Base-by-base conservation (phyloP, 2,329 filamentous ascomycete genomes). In the Alternaria angustiovoidea region DNA sequence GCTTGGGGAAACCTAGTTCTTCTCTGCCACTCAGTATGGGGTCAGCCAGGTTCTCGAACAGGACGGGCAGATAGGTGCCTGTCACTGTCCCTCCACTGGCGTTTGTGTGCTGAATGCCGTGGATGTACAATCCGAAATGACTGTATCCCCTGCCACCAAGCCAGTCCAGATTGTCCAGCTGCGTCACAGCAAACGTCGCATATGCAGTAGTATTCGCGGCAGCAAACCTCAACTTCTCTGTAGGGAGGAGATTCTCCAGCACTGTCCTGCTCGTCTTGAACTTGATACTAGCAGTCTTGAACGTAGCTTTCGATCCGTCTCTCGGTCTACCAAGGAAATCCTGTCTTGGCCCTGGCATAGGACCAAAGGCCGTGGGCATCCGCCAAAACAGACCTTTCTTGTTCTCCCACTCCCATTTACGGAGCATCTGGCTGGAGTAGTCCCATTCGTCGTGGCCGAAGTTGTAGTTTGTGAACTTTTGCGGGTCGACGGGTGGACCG, bases 1-100 rank as follows among this genome's bases (percentile, higher is more conserved):
- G 63, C 74, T 88, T 89, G 0, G 86, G 86, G 82, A 88, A 86
- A 0, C 87, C 87, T 0, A 89, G 78, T 64, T 89, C 87, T 47
- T 89, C 87, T 1, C 86, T 78, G 0, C 86, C 87, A 4, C 83
- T 85, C 0, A 89, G 71, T 43, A 90, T 88, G 0, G 87, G 85
- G 62, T 90, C 88, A 0, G 86, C 78, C 2, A 86, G 71, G 51
- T 78, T 83, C 69, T 90, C 87, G 62, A 90, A 86, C 0, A 89
- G 74, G 0, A 89, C 77, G 0, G 86, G 83, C 38, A 89, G 70
- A 63, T 85, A 89, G 0, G 84, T 84, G 2, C 86, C 87, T 12
- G 74, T 74, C 1, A 87, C 67, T 0, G 79, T 75, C 0, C 77
- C 75, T 1, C 86, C 85, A 54, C 85, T 71, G 2, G 80, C 76